A percentile compares a stretch with the other conserved stretches of the same genome.
Conservation (phyloP, 805 yeast genomes). For the Candida ipomoeae region DNA sequence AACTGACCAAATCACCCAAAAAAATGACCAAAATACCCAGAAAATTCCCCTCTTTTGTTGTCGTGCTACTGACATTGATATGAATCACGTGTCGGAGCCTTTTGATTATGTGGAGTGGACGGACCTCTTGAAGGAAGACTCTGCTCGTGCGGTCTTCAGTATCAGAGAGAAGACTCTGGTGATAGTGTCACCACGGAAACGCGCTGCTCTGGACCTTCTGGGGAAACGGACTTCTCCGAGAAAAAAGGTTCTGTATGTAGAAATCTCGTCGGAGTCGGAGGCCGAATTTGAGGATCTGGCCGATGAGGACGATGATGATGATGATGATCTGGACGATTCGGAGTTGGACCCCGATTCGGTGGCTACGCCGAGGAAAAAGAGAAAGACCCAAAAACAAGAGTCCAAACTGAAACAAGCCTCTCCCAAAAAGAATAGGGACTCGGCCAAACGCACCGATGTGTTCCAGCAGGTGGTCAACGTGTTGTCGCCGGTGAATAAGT, state of each 20-base stretch:
- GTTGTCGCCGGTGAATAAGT: constrained; percentile 21
- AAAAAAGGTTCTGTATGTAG: constrained; percentile 2
- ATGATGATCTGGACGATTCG: background rate
- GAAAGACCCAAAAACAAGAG: background rate
- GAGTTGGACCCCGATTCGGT: constrained; percentile 6
- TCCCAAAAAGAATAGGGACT: constrained; percentile 1
- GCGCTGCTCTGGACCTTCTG: constrained; percentile 5
- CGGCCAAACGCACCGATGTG: constrained; percentile 7
- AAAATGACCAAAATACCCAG: no score
- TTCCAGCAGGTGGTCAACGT: constrained; percentile 17
- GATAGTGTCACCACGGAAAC: constrained; percentile 14
- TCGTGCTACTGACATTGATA: constrained; percentile 38
- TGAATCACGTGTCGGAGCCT: constrained; percentile 28
- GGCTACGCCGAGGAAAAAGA: background rate
- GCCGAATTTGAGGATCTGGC: background rate
- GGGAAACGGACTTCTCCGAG: background rate
- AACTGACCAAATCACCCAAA: no score
- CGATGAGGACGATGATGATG: no score
- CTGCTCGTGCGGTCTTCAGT: constrained; percentile 7
- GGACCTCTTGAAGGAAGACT: constrained; percentile 16
- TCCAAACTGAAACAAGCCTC: background rate
- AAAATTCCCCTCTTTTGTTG: constrained; percentile 26
- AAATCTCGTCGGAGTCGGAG: constrained; percentile 5
- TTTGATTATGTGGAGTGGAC: constrained; percentile 39
- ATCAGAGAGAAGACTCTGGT: constrained; percentile 14